Evolutionary conservation across 176 grass and related monocot genomes (phyloP).

Genomic region (Avena eriantha): DNA sequence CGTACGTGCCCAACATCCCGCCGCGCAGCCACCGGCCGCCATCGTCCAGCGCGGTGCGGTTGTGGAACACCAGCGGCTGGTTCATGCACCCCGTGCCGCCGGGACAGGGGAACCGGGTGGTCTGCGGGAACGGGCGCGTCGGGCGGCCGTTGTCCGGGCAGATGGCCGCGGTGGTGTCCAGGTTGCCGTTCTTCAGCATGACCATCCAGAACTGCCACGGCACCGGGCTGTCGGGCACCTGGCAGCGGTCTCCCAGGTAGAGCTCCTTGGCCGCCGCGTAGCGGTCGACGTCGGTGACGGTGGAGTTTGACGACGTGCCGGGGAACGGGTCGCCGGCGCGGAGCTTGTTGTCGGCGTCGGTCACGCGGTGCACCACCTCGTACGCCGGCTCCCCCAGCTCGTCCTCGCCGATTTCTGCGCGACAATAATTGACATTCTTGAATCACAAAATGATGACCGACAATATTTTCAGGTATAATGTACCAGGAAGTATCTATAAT

Average conservation of each 20-base stretch:
- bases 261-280: slow-evolving; percentile 82
- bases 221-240: slow-evolving; percentile 53
- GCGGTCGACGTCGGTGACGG: slow-evolving; percentile 52
- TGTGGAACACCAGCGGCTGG: slow-evolving; percentile 86
- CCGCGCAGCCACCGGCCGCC: slow-evolving; percentile 53
- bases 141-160: slow-evolving; percentile 77
- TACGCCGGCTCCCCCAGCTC: slow-evolving; percentile 39
- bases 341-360: slow-evolving; percentile 68
- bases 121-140: slow-evolving; percentile 62
- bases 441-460: not conserved
- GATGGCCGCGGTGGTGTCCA: slow-evolving; percentile 71
- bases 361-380: slow-evolving; percentile 65
- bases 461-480: not conserved
- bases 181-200: slow-evolving; percentile 97
- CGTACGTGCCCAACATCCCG: slow-evolving; percentile 71
- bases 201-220: slow-evolving; percentile 98
- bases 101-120: slow-evolving; percentile 74
- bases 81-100: slow-evolving; percentile 93
- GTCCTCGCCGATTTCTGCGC: slow-evolving; percentile 33
- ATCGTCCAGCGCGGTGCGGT: slow-evolving; percentile 56
- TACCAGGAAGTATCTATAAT: not conserved
- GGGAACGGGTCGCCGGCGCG: slow-evolving; percentile 57
- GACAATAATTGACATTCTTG: not conserved
- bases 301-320: not conserved
- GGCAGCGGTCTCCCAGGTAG: slow-evolving; percentile 72